Base-by-base conservation (phyloP, 805 yeast genomes). In the Schizosaccharomyces pombe region DNA sequence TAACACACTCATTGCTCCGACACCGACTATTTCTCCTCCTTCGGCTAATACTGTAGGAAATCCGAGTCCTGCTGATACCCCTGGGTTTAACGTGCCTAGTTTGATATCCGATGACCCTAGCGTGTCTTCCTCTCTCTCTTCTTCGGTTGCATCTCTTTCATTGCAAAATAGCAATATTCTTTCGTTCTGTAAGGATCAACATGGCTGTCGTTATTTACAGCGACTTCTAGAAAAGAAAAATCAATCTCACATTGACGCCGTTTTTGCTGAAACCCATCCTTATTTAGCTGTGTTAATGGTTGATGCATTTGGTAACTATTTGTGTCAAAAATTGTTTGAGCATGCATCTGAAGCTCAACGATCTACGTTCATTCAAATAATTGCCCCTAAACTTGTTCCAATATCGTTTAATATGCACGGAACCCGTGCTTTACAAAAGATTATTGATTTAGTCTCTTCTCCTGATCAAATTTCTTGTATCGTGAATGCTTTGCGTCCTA, bases 331-430 rank as follows among this genome's bases (percentile, higher is more conserved):
- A 66, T 68, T 91, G 55, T 72, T 91, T 59, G 96, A 89, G 64
- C 76, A 78, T 58, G 81, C 86, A 26, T 70, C 74, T 34, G 72
- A 73, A 39, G 80, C 74, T 57, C 93, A 89, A 67, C 72, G 95
- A 57, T 70, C 82, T 12, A 66, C 71, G 14, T 66, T 91, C 52
- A 81, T 89, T 32, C 70, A 75, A 58, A 79, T 78, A 59, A 85
- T 93, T 3, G 73, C 87, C 2, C 76, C 82, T 1, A 79, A 79
- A 47, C 75, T 87, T 62, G 79, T 84, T 47, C 71, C 80, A 43
- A 82, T 91, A 58, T 94, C 98, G 0, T 71, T 85, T 57, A 89
- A 87, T 62, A 94, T 94, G 34, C 96, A 91, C 65, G 98, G 98
- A 12, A 91, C 97, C 1, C 75, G 98, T 60, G 95, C 97, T 1